Base-by-base conservation (phyloP, 2,329 filamentous ascomycete species). In the Beauveria medogensis region DNA sequence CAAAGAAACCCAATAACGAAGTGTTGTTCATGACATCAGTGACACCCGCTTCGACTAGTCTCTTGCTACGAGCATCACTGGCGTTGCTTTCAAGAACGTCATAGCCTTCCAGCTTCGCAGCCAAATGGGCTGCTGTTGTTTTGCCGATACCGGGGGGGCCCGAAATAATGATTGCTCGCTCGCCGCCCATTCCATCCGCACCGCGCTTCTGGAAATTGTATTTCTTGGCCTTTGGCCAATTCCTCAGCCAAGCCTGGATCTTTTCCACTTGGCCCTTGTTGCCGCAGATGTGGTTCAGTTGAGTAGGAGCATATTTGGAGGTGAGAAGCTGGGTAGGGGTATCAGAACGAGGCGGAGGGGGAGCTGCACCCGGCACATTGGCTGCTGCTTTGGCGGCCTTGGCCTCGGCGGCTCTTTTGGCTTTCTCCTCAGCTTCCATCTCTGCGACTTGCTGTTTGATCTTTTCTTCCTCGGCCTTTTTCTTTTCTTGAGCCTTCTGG, bases 141-240 rank as follows among this genome's bases (percentile, higher is more conserved):
- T 99, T 99, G 67, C 94, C 94, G 66, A 99, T 96, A 20, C 94
- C 94, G 34, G 94, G 94, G 18, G 94, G 93, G 0, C 94, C 94
- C 66, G 95, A 92, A 59, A 99, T 88, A 71, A 97, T 96, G 65
- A 97, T 87, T n/a, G 93, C 91, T 65, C 94, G 87, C 68, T 89
- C 90, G 0, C 82, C 82, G 40, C 93, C 93, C 71, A 87, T 87
- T 2, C 92, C 94, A 73, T 97, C 92, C 10, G 89, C 82, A 0
- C 94, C 94, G 62, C 86, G 84, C 68, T 87, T 84, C 71, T 92
- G 88, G 74, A 99, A 99, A 56, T 89, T 81, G 63, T 85, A 88
- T 70, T 90, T 91, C 61, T 90, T 88, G 60, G 84, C 85, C 71
- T 89, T 90, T 22, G 84, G 84, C 85, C 93, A 99, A 65, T 86